Percentiles rank a stretch among this genome's conserved stretches.
Conservation (phyloP, 345 rosid species). For the Aquilaria malaccensis region DNA sequence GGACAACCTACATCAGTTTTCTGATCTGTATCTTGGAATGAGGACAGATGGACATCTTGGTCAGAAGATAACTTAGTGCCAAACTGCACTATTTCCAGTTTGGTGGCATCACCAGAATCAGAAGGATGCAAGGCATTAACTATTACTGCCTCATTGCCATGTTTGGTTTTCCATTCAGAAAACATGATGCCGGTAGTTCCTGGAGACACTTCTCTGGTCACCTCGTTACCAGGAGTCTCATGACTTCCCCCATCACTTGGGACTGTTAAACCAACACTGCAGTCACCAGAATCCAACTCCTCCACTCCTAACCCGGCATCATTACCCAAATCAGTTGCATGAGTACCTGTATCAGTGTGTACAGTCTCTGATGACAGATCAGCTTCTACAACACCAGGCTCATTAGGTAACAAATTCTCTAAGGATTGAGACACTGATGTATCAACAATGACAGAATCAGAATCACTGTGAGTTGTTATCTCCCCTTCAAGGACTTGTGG, state of each 20-base stretch:
- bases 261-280: constrained; percentile 17
- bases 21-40: constrained; percentile 47
- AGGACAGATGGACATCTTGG: constrained; percentile 33
- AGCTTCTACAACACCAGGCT: constrained; percentile 22
- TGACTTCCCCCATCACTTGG: constrained; percentile 25
- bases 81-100: constrained; percentile 23
- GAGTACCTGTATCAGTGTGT: constrained; percentile 20
- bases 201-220: constrained; percentile 11
- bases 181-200: constrained; percentile 18
- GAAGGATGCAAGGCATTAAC: constrained; percentile 12
- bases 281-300: constrained; percentile 17
- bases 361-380: constrained; percentile 22
- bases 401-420: constrained; percentile 24
- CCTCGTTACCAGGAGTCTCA: constrained; percentile 16
- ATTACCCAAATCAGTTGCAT: constrained; percentile 16
- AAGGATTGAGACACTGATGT: constrained; percentile 25
- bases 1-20: constrained; percentile 79
- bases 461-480: constrained; percentile 20
- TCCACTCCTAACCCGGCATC: constrained; percentile 17
- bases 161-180: constrained; percentile 30
- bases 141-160: constrained; percentile 15
- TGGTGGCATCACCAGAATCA: constrained; percentile 15
- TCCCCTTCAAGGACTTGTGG: constrained; percentile 32
- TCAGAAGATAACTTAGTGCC: constrained; percentile 26
- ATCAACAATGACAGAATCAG: constrained; percentile 19